phyloP scores from a whole-genome alignment of 2,329 filamentous ascomycete species.

The Lithohypha guttulata region DNA sequence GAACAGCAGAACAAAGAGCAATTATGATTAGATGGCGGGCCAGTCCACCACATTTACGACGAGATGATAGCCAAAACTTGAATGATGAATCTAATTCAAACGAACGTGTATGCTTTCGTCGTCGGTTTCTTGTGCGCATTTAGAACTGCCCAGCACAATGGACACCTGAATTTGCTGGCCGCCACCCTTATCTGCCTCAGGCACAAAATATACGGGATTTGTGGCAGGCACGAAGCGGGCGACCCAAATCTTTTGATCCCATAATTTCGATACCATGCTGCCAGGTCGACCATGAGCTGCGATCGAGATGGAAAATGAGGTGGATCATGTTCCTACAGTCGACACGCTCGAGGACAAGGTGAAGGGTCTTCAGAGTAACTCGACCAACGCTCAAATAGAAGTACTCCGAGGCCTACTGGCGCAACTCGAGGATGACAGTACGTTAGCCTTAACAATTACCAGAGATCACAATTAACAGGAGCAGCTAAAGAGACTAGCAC shows the following conservation, averaged over 20 bases:
- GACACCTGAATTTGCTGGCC: too few species aligned
- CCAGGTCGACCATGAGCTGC: too few species aligned
- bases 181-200: constrained; percentile 2
- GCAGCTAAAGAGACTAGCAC: constrained; percentile 25
- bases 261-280: too few species aligned
- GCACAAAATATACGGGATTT: neutral
- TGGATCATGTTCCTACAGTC: neutral
- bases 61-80: constrained; percentile 4
- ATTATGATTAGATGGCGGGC: too few species aligned
- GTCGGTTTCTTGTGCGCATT: neutral
- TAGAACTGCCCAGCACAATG: too few species aligned
- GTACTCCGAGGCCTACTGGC: constrained; percentile 5
- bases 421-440: constrained; percentile 7
- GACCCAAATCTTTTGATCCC: too few species aligned
- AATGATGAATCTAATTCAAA: constrained; percentile 8
- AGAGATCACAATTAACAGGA: constrained; percentile 1
- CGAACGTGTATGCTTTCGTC: neutral
- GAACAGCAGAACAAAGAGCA: too few species aligned
- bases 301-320: constrained; percentile 7
- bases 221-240: neutral
- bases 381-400: constrained; percentile 6
- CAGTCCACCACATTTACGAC: constrained; percentile 6
- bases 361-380: constrained; percentile 6
- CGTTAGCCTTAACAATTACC: neutral
- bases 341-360: constrained; percentile 7